Percentiles rank a stretch among this genome's conserved stretches.
Conservation (phyloP, 345 rosid species). For the Combretum micranthum region DNA sequence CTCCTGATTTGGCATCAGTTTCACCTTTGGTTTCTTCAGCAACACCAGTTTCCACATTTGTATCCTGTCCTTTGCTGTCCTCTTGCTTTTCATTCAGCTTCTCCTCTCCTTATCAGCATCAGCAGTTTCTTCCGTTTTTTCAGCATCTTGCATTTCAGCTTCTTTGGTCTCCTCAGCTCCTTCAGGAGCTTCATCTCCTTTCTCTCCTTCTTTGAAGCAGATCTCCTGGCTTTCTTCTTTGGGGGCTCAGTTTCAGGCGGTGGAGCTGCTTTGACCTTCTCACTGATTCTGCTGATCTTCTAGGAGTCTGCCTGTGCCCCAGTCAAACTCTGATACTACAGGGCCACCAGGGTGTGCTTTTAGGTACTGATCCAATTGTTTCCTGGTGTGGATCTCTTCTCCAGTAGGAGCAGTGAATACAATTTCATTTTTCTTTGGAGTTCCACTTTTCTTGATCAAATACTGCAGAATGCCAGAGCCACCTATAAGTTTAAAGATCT, state of each 20-base stretch:
- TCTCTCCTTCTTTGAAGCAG: conserved; percentile 43
- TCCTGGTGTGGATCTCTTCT: conserved; percentile 46
- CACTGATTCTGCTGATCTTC: conserved; percentile 70
- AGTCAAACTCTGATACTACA: conserved; percentile 40
- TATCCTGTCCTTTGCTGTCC: conserved; percentile 12
- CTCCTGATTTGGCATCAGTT: conserved; percentile 2
- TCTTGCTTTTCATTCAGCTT: conserved; percentile 15
- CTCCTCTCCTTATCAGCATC: conserved; percentile 21
- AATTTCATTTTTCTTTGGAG: conserved; percentile 51
- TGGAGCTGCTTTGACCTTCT: conserved; percentile 38
- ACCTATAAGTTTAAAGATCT: no score
- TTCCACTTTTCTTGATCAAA: conserved; percentile 37
- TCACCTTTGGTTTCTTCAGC: conserved; percentile 16
- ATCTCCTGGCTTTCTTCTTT: conserved; percentile 41
- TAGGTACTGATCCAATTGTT: conserved; percentile 56
- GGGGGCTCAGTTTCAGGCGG: conserved; percentile 35
- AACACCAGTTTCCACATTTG: conserved; percentile 5
- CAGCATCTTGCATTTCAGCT: conserved; percentile 28
- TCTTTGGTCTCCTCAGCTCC: conserved; percentile 29
- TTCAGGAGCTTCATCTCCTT: conserved; percentile 35
- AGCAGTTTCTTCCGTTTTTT: conserved; percentile 18
- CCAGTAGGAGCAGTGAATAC: conserved; percentile 63
- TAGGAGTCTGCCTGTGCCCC: conserved; percentile 65
- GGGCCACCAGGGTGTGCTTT: conserved; percentile 60
- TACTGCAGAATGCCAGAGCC: conserved; percentile 27